Percentiles rank a stretch among this genome's conserved stretches.
phyloP scores from a whole-genome alignment of 2,329 filamentous ascomycete genomes.

The Cladophialophora exuberans region DNA sequence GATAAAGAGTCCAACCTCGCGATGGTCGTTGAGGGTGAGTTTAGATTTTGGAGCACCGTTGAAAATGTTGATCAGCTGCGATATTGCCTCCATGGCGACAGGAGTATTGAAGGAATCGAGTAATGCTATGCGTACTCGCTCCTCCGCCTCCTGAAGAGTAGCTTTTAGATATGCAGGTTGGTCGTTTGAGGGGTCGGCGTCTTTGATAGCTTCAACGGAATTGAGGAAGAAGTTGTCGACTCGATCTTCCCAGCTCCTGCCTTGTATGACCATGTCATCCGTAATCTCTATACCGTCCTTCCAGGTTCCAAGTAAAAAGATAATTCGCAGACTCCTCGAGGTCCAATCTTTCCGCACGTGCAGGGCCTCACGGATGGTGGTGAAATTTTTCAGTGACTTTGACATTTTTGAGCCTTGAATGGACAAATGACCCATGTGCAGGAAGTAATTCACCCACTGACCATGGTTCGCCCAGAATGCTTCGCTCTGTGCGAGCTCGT shows the following conservation, averaged over 20 bases:
- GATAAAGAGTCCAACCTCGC: slow-evolving; percentile 72
- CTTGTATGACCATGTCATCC: slow-evolving; percentile 74
- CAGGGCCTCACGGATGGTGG: slow-evolving; percentile 85
- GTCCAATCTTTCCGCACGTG: slow-evolving; percentile 68
- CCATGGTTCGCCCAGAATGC: slow-evolving; percentile 69
- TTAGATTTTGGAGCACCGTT: slow-evolving; percentile 55
- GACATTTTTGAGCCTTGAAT: slow-evolving; percentile 95
- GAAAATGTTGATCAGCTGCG: slow-evolving; percentile 75
- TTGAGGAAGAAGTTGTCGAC: slow-evolving; percentile 68
- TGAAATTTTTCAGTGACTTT: slow-evolving; percentile 94
- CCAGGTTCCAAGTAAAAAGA: slow-evolving; percentile 88
- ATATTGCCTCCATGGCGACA: slow-evolving; percentile 75
- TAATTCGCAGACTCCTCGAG: slow-evolving; percentile 76
- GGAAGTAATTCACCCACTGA: slow-evolving; percentile 93
- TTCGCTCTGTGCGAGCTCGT: slow-evolving; percentile 87
- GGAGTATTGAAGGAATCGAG: slow-evolving; percentile 88
- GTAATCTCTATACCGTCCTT: slow-evolving; percentile 91
- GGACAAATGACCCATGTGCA: slow-evolving; percentile 91
- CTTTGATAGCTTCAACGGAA: slow-evolving; percentile 48
- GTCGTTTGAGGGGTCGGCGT: slow-evolving; percentile 48
- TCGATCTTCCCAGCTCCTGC: slow-evolving; percentile 77
- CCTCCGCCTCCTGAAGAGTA: slow-evolving; percentile 56
- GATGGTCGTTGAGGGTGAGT: slow-evolving; percentile 52
- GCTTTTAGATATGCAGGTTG: too few species aligned
- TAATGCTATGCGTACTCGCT: slow-evolving; percentile 66